These are phyloP conservation scores for Violaceomyces palustris DNA, from an alignment of 1,284 basidiomycete genomes.

Conservation along the genomic window DNA sequence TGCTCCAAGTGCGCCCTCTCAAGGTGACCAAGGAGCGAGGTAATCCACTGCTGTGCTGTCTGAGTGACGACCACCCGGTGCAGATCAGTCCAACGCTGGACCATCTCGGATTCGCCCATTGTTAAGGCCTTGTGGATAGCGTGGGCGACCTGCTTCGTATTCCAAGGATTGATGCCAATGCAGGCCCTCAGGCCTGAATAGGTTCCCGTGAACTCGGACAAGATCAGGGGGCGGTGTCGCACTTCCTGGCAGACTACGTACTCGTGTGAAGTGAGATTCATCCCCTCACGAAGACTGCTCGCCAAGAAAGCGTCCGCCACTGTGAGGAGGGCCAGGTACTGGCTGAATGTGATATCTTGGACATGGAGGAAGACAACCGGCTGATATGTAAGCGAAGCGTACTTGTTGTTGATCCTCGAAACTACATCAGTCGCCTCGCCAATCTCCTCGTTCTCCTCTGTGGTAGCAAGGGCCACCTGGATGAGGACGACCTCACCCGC, in stretches of 20 bases:
- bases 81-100: constrained; percentile 74
- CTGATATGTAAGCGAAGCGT: constrained; percentile 76
- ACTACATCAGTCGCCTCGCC: constrained; percentile 72
- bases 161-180: constrained; percentile 69
- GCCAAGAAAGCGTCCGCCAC: constrained; percentile 83
- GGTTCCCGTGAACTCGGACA: constrained; percentile 73
- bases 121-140: constrained; percentile 71
- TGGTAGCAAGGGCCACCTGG: constrained; percentile 78
- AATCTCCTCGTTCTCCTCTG: constrained; percentile 68
- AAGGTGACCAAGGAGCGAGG: constrained; percentile 62
- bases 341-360: constrained; percentile 76
- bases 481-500: constrained; percentile 76
- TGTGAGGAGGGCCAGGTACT: constrained; percentile 75
- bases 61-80: constrained; percentile 81
- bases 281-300: constrained; percentile 76
- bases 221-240: constrained; percentile 65
- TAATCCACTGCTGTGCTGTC: constrained; percentile 77
- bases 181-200: constrained; percentile 81
- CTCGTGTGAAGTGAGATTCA: constrained; percentile 77
- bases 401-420: constrained; percentile 73
- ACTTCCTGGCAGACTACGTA: constrained; percentile 64
- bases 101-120: constrained; percentile 69
- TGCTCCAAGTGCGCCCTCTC: constrained; percentile 48
- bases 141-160: constrained; percentile 57
- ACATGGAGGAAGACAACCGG: constrained; percentile 82